These are phyloP conservation scores for Senecio squalidus DNA, from an alignment of 140 eudicot species.

Conservation along the genomic window DNA sequence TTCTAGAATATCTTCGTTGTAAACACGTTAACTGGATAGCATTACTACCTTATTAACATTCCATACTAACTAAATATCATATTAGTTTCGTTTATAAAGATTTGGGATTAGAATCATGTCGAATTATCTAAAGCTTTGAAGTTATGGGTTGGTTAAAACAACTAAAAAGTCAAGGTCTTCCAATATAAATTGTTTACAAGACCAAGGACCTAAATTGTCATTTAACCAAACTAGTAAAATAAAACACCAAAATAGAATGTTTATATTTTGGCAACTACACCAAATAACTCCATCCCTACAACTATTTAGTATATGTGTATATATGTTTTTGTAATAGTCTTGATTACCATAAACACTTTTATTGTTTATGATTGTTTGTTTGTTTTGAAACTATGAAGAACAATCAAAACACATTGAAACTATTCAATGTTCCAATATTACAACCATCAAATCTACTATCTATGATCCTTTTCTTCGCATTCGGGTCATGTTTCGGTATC, in stretches of 20 bases:
- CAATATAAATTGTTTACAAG: not conserved
- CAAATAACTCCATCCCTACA: constrained; percentile 14
- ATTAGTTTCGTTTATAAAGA: too few relatives aligned
- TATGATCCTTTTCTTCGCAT: constrained; percentile 33
- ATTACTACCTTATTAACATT: too few relatives aligned
- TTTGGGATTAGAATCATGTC: too few relatives aligned
- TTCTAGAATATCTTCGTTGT: too few relatives aligned
- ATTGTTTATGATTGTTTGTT: not conserved
- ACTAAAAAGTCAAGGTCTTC: not conserved
- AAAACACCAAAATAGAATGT: not conserved
- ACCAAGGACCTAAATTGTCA: constrained; percentile 12
- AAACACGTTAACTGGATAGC: too few relatives aligned
- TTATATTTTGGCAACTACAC: constrained; percentile 18
- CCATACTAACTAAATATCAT: too few relatives aligned
- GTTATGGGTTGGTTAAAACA: not conserved
- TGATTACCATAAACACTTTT: too few relatives aligned
- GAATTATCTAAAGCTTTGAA: too few relatives aligned
- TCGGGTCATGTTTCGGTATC: constrained; percentile 36
- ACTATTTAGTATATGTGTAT: too few relatives aligned
- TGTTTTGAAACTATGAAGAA: constrained; percentile 26
- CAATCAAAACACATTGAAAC: constrained; percentile 27
- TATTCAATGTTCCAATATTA: constrained; percentile 21
- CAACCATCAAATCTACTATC: constrained; percentile 37
- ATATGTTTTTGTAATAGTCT: too few relatives aligned
- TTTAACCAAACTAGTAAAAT: constrained; percentile 5